phyloP scores from a whole-genome alignment of 1,139 yeast genomes.

The Lodderomyces theae region DNA sequence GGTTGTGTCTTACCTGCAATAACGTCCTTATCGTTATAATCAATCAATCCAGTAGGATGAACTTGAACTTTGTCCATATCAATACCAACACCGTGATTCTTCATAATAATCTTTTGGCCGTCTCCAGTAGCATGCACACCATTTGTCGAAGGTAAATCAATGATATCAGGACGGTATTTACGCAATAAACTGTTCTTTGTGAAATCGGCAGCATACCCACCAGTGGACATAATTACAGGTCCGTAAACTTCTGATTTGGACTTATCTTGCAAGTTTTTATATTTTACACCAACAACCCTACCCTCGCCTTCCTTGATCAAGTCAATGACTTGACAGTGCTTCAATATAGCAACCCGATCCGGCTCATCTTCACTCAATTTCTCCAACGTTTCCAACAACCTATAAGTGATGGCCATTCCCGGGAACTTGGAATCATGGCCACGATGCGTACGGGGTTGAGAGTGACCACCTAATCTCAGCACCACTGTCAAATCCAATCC shows the following conservation, averaged over 20 bases:
- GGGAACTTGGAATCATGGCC: constrained; percentile 66
- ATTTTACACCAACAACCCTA: constrained; percentile 48
- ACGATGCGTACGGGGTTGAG: constrained; percentile 71
- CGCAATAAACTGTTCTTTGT: constrained; percentile 49
- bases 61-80: constrained; percentile 79
- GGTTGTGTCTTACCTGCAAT: constrained; percentile 39
- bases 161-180: constrained; percentile 61
- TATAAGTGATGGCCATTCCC: constrained; percentile 74
- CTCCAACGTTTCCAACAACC: constrained; percentile 55
- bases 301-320: constrained; percentile 35
- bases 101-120: constrained; percentile 61
- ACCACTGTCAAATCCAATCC: constrained; percentile 62
- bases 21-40: constrained; percentile 54
- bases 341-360: constrained; percentile 47
- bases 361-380: constrained; percentile 49
- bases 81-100: constrained; percentile 58
- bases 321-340: constrained; percentile 57
- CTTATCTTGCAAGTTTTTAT: constrained; percentile 38
- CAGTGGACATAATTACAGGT: constrained; percentile 74
- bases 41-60: constrained; percentile 80
- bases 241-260: constrained; percentile 37
- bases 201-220: constrained; percentile 71
- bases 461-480: constrained; percentile 72
- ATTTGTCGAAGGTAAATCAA: constrained; percentile 67
- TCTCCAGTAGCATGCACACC: constrained; percentile 77